Evolutionary conservation across 176 grass and related monocot genomes (phyloP).

Genomic region (Carex kokanica): DNA sequence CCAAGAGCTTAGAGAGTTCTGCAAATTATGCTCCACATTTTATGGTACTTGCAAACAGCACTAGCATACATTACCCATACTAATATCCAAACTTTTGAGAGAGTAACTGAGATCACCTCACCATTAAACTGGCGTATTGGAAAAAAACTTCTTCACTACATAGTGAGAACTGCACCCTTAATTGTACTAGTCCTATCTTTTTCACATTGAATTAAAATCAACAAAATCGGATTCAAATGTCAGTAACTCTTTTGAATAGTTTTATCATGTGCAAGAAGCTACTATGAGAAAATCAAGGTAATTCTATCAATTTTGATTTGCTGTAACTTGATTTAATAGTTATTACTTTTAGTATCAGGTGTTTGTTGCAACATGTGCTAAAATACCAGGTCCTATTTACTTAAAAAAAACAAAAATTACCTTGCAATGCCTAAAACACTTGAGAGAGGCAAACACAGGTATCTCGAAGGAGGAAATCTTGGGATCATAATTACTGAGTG

Average conservation of each 20-base stretch:
- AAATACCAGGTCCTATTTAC: neutral
- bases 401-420: slow-evolving; percentile 4
- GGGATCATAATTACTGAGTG: slow-evolving; percentile 51
- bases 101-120: neutral
- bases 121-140: neutral
- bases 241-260: neutral
- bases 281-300: neutral
- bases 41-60: neutral
- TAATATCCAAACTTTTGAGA: neutral
- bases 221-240: slow-evolving; percentile 5
- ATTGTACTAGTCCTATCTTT: neutral
- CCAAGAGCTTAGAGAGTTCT: neutral
- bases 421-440: slow-evolving; percentile 63
- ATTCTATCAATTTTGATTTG: neutral
- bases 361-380: neutral
- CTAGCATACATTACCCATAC: neutral
- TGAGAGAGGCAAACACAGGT: slow-evolving; percentile 57
- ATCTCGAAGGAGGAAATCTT: slow-evolving; percentile 57
- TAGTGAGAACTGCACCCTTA: neutral
- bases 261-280: neutral
- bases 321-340: neutral
- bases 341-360: too few species aligned
- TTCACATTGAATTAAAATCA: neutral
- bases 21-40: neutral
- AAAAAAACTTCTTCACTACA: neutral